Base-by-base conservation (phyloP, 768 basidiomycete species). In the Leccinum variicolor region DNA sequence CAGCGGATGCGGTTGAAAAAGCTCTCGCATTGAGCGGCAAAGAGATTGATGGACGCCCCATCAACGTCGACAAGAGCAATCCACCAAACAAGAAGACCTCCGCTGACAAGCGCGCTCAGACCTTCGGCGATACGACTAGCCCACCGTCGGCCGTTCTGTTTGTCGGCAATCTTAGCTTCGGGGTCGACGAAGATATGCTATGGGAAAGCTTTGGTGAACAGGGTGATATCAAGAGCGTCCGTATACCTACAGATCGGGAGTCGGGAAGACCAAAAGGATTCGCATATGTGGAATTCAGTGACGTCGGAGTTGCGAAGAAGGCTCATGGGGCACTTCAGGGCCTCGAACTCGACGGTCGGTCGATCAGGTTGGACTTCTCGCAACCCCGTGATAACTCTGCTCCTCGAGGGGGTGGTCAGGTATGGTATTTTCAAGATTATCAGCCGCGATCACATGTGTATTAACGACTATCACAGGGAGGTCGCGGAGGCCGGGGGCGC, bases 211-310 rank as follows among this genome's bases (percentile, higher is more conserved):
- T 98, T 74, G 87, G 85, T 61, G 92, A 94, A 69, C 87, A 87
- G 70, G 92, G 92, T 56, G 79, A 84, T 45, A 84, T 97, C 60
- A 90, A 90, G 77, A 87, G 78, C 67, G 92, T 98, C 41, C 85
- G 94, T 55, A 76, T 99, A 51, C 94, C 94, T 29, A 97, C 94
- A 39, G 94, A 98, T 73, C 81, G 92, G 63, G 97, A 99, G 51
- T 82, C 89, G 7, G 94, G 94, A 28, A 82, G 79, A 60, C 87
- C 92, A 48, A 98, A 98, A 74, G 97, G 97, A 66, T 98, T 96
- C 74, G 97, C 87, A 21, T 98, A 98, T 74, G 90, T 99, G 68
- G 94, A 98, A 74, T 97, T 95, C 74, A 84, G 87, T 63, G 86
- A 88, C 64, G 67, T 92, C 39, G 90, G 86, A 26, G 76, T 81